A percentile compares a stretch with the other conserved stretches of the same genome.
These are phyloP conservation scores for Nemania bipapillata DNA, from an alignment of 2,329 filamentous ascomycete genomes.

Conservation along the genomic window DNA sequence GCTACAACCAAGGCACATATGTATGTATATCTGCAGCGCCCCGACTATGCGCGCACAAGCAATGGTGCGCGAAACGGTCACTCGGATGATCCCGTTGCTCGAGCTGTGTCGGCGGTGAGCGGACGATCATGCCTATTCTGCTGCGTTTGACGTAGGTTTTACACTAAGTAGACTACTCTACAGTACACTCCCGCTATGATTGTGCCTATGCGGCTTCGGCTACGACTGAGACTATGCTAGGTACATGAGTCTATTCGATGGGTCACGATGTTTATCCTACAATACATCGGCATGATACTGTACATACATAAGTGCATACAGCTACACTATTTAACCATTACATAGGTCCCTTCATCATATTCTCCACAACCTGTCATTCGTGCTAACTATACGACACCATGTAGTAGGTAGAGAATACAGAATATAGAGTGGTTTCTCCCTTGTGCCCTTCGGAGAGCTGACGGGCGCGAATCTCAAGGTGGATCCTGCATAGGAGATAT, in stretches of 20 bases:
- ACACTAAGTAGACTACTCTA: background rate
- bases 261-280: background rate
- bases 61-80: conserved; percentile 35
- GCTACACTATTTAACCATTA: too few relatives aligned
- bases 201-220: too few relatives aligned
- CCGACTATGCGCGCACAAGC: conserved; percentile 16
- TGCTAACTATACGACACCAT: background rate
- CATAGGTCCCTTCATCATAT: background rate
- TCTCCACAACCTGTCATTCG: background rate
- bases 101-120: conserved; percentile 30
- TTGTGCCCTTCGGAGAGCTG: background rate
- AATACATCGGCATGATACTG: too few relatives aligned
- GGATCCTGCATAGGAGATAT: conserved; percentile 35
- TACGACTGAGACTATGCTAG: background rate
- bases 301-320: too few relatives aligned
- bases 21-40: conserved; percentile 28
- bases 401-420: too few relatives aligned
- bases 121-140: conserved; percentile 1
- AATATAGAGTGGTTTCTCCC: background rate
- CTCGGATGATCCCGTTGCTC: conserved; percentile 35
- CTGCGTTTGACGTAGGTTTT: background rate
- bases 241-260: background rate
- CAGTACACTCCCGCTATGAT: background rate
- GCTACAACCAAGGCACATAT: background rate
- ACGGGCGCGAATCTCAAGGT: conserved; percentile 31